A percentile compares a stretch with the other conserved stretches of the same genome.
These are phyloP conservation scores for Lentinula aciculospora DNA, from an alignment of 768 basidiomycete species.

Conservation along the genomic window DNA sequence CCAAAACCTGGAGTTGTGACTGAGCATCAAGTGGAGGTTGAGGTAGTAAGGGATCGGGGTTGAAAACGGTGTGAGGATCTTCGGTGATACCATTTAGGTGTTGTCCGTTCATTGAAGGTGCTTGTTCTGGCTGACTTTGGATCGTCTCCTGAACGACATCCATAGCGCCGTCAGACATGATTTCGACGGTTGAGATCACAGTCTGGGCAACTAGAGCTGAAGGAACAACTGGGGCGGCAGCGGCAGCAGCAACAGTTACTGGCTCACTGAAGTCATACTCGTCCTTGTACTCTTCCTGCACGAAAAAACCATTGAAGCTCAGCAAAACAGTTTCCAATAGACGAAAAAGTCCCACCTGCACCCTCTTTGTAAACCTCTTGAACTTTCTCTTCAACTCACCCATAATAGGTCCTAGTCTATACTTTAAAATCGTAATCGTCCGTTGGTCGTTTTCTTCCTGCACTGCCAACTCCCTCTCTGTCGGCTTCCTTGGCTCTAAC, in stretches of 20 bases:
- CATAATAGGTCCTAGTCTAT: conserved; percentile 85
- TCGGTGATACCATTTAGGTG: conserved; percentile 35
- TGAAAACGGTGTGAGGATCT: neutral
- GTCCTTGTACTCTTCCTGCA: conserved; percentile 39
- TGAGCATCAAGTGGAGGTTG: neutral
- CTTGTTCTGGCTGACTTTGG: conserved; percentile 23
- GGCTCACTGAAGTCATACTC: conserved; percentile 51
- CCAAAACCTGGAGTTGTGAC: conserved; percentile 52
- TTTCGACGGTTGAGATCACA: neutral
- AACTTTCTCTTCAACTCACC: conserved; percentile 89
- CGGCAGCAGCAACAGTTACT: neutral
- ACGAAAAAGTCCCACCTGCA: conserved; percentile 46
- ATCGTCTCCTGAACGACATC: conserved; percentile 19
- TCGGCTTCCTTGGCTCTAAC: conserved; percentile 76
- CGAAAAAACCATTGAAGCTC: neutral
- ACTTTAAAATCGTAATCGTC: conserved; percentile 76
- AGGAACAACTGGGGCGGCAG: neutral
- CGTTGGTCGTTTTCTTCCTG: conserved; percentile 81
- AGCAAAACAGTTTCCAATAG: too few relatives aligned
- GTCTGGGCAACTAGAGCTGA: neutral
- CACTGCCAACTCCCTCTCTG: conserved; percentile 72
- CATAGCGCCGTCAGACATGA: neutral
- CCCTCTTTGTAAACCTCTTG: conserved; percentile 81
- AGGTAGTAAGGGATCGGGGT: neutral
- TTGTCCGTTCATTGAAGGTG: conserved; percentile 26